Evolutionary conservation across 306 rosid genomes (phyloP).

Genomic region (Begonia fuchsioides): DNA sequence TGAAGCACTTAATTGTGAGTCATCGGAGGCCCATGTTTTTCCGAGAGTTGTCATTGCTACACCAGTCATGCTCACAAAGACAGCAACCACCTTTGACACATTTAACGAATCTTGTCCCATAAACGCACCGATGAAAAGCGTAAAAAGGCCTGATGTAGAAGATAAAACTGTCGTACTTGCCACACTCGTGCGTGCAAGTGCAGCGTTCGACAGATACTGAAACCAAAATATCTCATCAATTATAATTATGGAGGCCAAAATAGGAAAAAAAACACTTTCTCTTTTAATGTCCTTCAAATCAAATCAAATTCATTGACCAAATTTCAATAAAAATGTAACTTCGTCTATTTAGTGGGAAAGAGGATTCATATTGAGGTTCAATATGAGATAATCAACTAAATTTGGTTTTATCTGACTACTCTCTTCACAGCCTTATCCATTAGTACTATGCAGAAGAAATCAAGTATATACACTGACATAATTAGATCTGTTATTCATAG

Average conservation of each 20-base stretch:
- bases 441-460: too few relatives aligned
- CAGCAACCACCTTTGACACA: constrained; percentile 72
- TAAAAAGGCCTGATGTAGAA: constrained; percentile 96
- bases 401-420: too few relatives aligned
- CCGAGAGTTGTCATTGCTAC: constrained; percentile 91
- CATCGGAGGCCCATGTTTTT: constrained; percentile 94
- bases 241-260: background rate
- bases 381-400: too few relatives aligned
- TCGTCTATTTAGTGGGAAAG: too few relatives aligned
- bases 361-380: too few relatives aligned
- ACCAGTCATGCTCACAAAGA: constrained; percentile 90
- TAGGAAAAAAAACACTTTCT: background rate
- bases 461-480: too few relatives aligned
- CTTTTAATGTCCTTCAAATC: constrained; percentile 3
- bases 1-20: constrained; percentile 24
- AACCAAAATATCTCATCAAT: constrained; percentile 8
- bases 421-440: too few relatives aligned
- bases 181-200: constrained; percentile 94
- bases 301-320: too few relatives aligned
- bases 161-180: constrained; percentile 95
- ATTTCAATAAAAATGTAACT: too few relatives aligned
- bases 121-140: constrained; percentile 75
- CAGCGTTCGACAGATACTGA: constrained; percentile 96
- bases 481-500: too few relatives aligned
- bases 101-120: constrained; percentile 84